A percentile compares a stretch with the other conserved stretches of the same genome.
Conservation (phyloP, 2,329 filamentous ascomycete genomes). For the Fusarium penzigii region DNA sequence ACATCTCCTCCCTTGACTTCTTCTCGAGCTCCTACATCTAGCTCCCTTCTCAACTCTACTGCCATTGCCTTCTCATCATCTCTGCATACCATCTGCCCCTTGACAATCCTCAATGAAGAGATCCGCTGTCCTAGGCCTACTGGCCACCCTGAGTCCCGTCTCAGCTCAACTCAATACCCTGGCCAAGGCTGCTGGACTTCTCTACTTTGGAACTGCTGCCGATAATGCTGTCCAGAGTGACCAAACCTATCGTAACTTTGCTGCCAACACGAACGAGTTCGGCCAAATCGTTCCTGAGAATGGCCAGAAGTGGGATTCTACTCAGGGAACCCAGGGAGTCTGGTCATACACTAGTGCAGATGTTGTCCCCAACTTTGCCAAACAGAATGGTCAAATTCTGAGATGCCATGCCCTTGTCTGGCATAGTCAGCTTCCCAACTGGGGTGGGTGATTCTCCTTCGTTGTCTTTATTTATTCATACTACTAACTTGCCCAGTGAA, state of each 20-base stretch:
- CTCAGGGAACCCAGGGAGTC: constrained; percentile 54
- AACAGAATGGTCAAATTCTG: constrained; percentile 50
- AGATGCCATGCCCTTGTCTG: constrained; percentile 64
- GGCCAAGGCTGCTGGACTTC: constrained; percentile 55
- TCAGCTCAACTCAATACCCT: constrained; percentile 49
- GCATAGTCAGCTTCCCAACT: constrained; percentile 40
- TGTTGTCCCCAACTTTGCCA: constrained; percentile 49
- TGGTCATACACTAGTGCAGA: constrained; percentile 64
- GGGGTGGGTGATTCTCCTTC: constrained; percentile 18
- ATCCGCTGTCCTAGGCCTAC: constrained; percentile 23
- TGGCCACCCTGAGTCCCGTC: constrained; percentile 25
- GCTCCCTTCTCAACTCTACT: constrained; percentile 5
- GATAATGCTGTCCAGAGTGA: constrained; percentile 59
- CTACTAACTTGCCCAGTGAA: constrained; percentile 16
- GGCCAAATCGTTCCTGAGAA: constrained; percentile 67
- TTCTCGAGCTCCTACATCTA: too few species aligned
- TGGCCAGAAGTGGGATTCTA: constrained; percentile 64
- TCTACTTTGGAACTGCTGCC: constrained; percentile 67
- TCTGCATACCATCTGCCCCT: constrained; percentile 1
- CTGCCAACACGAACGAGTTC: constrained; percentile 58
- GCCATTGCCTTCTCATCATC: constrained; percentile 4
- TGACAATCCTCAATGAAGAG: constrained; percentile 17
- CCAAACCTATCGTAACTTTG: constrained; percentile 53
- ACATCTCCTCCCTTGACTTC: too few species aligned
- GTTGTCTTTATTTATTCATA: not conserved